These are phyloP conservation scores for Meyerozyma sp. DNA, from an alignment of 1,139 yeast species.

Conservation along the genomic window DNA sequence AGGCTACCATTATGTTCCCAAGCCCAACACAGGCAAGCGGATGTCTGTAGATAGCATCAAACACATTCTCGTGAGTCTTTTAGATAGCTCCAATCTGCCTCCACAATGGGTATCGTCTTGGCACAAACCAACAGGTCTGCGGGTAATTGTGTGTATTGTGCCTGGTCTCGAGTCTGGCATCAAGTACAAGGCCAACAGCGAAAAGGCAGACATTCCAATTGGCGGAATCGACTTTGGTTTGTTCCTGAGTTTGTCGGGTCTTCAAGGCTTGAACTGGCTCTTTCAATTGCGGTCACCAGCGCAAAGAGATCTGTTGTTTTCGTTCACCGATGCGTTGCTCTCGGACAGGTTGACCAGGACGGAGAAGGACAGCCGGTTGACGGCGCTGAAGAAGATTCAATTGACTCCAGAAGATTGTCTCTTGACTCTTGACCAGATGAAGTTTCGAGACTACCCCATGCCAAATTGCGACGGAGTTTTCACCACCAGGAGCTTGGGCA, in stretches of 20 bases:
- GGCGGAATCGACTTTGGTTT: not conserved
- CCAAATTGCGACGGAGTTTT: slow-evolving; percentile 3
- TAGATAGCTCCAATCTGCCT: not conserved
- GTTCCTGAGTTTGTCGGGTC: slow-evolving; percentile 7
- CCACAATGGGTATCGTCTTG: not conserved
- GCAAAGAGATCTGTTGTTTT: slow-evolving; percentile 49
- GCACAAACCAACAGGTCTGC: slow-evolving; percentile 8
- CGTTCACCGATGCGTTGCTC: slow-evolving; percentile 51
- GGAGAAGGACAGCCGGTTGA: slow-evolving; percentile 40
- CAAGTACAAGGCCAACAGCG: not conserved
- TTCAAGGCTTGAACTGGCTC: slow-evolving; percentile 24
- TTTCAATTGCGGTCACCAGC: slow-evolving; percentile 58
- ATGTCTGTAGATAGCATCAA: not conserved
- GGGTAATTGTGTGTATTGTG: slow-evolving; percentile 56
- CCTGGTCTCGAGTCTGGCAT: slow-evolving; percentile 47
- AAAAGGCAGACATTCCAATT: slow-evolving; percentile 11
- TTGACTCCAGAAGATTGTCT: slow-evolving; percentile 52
- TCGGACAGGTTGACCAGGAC: slow-evolving; percentile 49
- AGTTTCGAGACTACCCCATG: slow-evolving; percentile 49
- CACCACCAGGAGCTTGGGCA: slow-evolving; percentile 48
- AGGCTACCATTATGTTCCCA: not conserved
- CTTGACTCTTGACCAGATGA: slow-evolving; percentile 41
- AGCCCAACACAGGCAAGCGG: not conserved
- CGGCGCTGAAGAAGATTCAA: slow-evolving; percentile 28
- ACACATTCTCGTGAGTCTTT: not conserved